Percentiles rank a stretch among this genome's conserved stretches.
Evolutionary conservation across 2,329 filamentous ascomycete species (phyloP).

Genomic region (Clonostachys rhizophaga): DNA sequence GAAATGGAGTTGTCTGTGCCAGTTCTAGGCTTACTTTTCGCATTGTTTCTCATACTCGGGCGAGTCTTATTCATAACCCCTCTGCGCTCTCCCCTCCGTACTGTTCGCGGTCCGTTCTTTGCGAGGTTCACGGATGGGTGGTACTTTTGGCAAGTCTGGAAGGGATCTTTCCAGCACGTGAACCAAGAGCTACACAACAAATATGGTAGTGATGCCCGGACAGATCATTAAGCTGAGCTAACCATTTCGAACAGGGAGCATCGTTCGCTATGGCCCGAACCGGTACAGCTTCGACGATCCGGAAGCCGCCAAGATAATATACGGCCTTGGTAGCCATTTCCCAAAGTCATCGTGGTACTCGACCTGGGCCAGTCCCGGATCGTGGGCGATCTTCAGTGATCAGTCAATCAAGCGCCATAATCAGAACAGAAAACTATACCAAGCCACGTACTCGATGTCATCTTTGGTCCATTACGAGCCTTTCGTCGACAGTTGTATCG

Average conservation of each 20-base stretch:
- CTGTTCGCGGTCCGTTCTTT: too few species aligned
- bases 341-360: constrained; percentile 25
- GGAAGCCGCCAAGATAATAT: constrained; percentile 28
- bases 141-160: too few species aligned
- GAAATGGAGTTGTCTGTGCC: too few species aligned
- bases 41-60: too few species aligned
- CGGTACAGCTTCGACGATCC: constrained; percentile 39
- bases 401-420: constrained; percentile 23
- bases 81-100: too few species aligned
- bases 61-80: too few species aligned
- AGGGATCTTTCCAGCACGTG: too few species aligned
- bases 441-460: constrained; percentile 40
- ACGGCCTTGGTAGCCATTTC: constrained; percentile 19
- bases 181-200: too few species aligned
- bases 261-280: constrained; percentile 40
- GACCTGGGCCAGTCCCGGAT: constrained; percentile 12
- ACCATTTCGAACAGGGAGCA: background rate
- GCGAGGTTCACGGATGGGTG: too few species aligned
- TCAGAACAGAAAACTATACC: constrained; percentile 29
- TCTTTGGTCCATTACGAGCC: constrained; percentile 40
- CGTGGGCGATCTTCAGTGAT: constrained; percentile 20
- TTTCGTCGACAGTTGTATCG: constrained; percentile 40
- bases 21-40: too few species aligned
- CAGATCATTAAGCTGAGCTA: too few species aligned
- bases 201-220: too few species aligned